These are phyloP conservation scores for Alternaria viburni DNA, from an alignment of 2,329 filamentous ascomycete species.

Conservation along the genomic window DNA sequence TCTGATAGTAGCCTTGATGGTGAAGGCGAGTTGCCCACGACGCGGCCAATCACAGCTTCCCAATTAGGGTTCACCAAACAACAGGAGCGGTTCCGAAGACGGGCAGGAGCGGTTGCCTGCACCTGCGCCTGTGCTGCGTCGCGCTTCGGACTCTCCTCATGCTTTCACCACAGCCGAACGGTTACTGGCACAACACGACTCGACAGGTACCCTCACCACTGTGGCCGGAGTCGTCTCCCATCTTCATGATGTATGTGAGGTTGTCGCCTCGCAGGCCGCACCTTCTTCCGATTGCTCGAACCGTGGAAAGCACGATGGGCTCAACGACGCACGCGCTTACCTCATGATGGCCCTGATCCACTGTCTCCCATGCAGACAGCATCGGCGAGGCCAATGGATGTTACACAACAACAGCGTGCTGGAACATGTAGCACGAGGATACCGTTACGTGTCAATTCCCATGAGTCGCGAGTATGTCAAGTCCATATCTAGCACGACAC, in stretches of 20 bases:
- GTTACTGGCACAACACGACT: not conserved
- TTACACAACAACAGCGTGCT: not conserved
- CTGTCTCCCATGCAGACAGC: not conserved
- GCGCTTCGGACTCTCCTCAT: slow-evolving; percentile 5
- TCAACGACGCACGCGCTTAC: not conserved
- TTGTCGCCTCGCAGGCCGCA: not conserved
- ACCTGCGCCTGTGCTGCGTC: not conserved
- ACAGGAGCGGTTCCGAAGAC: not conserved
- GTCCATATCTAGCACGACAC: not conserved
- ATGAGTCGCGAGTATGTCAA: not conserved
- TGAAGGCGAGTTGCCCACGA: slow-evolving; percentile 12
- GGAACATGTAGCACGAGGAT: not conserved
- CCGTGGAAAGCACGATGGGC: not conserved
- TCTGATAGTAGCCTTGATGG: slow-evolving; percentile 18
- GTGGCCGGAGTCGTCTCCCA: not conserved
- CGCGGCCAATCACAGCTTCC: slow-evolving; percentile 9
- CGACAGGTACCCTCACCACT: not conserved
- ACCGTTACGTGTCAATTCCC: not conserved
- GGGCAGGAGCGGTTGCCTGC: not conserved
- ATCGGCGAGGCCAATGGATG: not conserved
- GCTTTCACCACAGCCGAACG: not conserved
- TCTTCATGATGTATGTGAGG: not conserved
- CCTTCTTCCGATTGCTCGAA: not conserved
- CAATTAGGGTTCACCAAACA: not conserved
- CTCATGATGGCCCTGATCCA: not conserved